Evolutionary conservation across 1,139 yeast species (phyloP), one percentile per base, ranked within the genome.

Genomic region (Yamadazyma jaroonii): DNA sequence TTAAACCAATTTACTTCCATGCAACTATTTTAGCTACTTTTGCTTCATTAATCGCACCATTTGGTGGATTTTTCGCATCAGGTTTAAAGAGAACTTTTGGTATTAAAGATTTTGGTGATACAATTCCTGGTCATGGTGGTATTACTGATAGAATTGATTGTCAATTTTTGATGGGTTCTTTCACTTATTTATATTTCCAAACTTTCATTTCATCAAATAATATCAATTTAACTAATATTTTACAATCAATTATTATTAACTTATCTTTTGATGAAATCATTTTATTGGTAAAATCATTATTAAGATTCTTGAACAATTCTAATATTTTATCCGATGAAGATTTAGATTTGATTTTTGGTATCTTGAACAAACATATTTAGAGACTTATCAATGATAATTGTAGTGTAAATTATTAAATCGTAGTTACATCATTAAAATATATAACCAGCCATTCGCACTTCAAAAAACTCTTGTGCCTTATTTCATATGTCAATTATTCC

Each of bases 51-150:
- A 84, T 92, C 60, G 99, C 99, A 2, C 99, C 99, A 41, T 92
- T 92, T 59, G 99, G 99, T 38, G 99, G 99, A 1, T 92, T 92
- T 61, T 92, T 92, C 53, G 98, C 98, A 3, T 84, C 95, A 36
- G 99, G 98, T 10, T 74, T 94, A 52, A 92, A 92, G 68, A 81
- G 99, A 62, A 89, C 97, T n/a, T 90, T 92, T 67, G 86, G 94
- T 53, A 90, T 90, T 41, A 67, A 74, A 48, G 57, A 62, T 50
- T 48, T 59, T 50, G 58, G 69, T 56, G 60, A 57, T 46, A 55
- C 70, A 45, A 47, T 68, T 53, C 74, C 53, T 22, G 99, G 99
- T 27, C 99, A 92, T 57, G 99, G 99, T 44, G 99, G 99, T 48
- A 81, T 92, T 48, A 90, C 97, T 24, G 99, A 92, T 61, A 79